These are phyloP conservation scores for Alternaria atra DNA, from an alignment of 2,329 filamentous ascomycete species.

Conservation along the genomic window DNA sequence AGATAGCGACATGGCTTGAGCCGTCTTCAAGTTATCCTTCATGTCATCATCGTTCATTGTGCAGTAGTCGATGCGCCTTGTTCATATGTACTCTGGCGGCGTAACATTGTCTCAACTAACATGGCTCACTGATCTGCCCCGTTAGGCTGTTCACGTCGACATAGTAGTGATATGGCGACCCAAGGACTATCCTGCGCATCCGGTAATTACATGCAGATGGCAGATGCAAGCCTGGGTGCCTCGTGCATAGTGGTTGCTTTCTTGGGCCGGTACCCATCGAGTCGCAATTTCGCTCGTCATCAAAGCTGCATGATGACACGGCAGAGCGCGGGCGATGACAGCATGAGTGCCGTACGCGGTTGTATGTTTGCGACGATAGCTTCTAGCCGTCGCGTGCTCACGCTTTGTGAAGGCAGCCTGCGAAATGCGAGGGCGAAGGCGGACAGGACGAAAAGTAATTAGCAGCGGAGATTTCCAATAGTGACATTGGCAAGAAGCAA, in stretches of 20 bases:
- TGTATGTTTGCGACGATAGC: conserved; percentile 9
- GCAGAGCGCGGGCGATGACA: conserved; percentile 11
- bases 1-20: conserved; percentile 10
- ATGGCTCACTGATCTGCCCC: neutral
- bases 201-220: conserved; percentile 31
- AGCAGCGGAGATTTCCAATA: neutral
- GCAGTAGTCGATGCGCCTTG: conserved; percentile 2
- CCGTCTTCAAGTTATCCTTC: neutral
- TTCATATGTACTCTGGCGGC: neutral
- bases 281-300: conserved; percentile 40
- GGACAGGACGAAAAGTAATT: neutral
- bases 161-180: neutral
- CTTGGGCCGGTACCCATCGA: conserved; percentile 23
- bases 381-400: conserved; percentile 7
- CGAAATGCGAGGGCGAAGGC: neutral
- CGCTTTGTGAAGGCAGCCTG: neutral
- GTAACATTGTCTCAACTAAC: neutral
- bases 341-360: neutral
- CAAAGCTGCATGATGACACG: conserved; percentile 24
- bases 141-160: neutral
- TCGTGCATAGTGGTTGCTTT: conserved; percentile 22
- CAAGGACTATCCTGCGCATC: conserved; percentile 9
- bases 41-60: neutral
- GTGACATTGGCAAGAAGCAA: neutral
- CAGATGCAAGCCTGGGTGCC: conserved; percentile 20